phyloP scores from a whole-genome alignment of 1,284 basidiomycete species.

The Porodaedalea pini region DNA sequence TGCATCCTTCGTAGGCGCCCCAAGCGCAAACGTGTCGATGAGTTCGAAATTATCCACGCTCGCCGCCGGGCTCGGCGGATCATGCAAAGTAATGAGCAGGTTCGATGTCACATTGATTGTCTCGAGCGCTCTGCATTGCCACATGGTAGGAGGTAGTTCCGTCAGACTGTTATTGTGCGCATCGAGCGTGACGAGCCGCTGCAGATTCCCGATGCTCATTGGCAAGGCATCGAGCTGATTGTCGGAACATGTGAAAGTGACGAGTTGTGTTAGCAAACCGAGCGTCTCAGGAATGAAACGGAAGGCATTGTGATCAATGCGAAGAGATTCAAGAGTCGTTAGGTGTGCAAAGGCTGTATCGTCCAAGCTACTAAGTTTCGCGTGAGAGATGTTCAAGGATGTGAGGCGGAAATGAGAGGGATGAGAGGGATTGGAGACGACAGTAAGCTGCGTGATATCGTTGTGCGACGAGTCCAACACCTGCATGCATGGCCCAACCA shows the following conservation, averaged over 20 bases:
- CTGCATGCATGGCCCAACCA: conserved; percentile 60
- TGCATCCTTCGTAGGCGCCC: conserved; percentile 7
- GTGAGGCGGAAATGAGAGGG: conserved; percentile 65
- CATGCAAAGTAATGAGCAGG: conserved; percentile 71
- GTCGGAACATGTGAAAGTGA: conserved; percentile 82
- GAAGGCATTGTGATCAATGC: conserved; percentile 86
- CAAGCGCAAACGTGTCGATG: conserved; percentile 4
- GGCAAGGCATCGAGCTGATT: conserved; percentile 85
- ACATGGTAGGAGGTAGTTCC: conserved; percentile 74
- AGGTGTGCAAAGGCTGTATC: conserved; percentile 72
- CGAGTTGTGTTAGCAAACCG: conserved; percentile 68
- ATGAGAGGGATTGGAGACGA: conserved; percentile 56
- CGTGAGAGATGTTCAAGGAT: conserved; percentile 84
- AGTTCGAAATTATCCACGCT: conserved; percentile 11
- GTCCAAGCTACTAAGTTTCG: conserved; percentile 85
- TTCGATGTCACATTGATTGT: conserved; percentile 91
- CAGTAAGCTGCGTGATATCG: conserved; percentile 77
- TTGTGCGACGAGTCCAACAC: conserved; percentile 74
- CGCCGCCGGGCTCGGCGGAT: conserved; percentile 42
- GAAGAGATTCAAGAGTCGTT: conserved; percentile 67
- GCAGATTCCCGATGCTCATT: conserved; percentile 71
- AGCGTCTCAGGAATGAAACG: conserved; percentile 81
- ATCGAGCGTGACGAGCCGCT: conserved; percentile 76
- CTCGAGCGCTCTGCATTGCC: conserved; percentile 78
- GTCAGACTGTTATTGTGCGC: conserved; percentile 91